A percentile compares a stretch with the other conserved stretches of the same genome.
phyloP scores from a whole-genome alignment of 148 eudicot species.

The Vaccinium myrtillus region DNA sequence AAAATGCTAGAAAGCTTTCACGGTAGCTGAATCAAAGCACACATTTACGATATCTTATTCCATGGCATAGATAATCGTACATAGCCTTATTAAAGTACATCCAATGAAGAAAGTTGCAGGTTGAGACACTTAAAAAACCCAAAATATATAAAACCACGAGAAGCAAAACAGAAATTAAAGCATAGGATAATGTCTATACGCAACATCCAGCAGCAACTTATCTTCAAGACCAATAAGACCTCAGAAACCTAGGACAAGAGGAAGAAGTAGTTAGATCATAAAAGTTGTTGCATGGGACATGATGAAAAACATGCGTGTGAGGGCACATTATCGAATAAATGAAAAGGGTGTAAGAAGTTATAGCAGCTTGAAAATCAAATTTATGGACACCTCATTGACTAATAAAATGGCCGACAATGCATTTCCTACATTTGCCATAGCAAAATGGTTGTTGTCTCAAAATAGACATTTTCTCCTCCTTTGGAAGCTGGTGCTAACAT shows the following conservation, averaged over 20 bases:
- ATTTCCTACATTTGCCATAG: no score
- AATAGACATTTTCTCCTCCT: not conserved
- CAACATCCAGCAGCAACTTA: not conserved
- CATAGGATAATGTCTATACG: not conserved
- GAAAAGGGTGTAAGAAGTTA: no score
- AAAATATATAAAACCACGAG: not conserved
- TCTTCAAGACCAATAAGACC: not conserved
- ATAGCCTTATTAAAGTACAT: not conserved
- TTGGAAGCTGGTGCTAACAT: not conserved
- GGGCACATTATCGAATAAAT: no score
- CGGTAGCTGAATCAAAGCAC: no score
- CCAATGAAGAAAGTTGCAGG: not conserved
- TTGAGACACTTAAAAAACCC: not conserved
- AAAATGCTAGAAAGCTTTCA: no score
- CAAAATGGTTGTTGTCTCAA: not conserved
- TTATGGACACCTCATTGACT: not conserved
- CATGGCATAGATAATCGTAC: no score
- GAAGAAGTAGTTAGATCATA: not conserved
- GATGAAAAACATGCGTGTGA: not conserved
- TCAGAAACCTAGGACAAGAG: not conserved
- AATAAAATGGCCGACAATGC: no score
- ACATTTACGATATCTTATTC: not conserved
- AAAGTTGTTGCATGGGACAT: not conserved
- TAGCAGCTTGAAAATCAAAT: not conserved
- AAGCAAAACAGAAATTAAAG: not conserved